A percentile compares a stretch with the other conserved stretches of the same genome.
Evolutionary conservation across 352 stramenopile genomes (phyloP).

Genomic region (Globisporangium carolinianum): DNA sequence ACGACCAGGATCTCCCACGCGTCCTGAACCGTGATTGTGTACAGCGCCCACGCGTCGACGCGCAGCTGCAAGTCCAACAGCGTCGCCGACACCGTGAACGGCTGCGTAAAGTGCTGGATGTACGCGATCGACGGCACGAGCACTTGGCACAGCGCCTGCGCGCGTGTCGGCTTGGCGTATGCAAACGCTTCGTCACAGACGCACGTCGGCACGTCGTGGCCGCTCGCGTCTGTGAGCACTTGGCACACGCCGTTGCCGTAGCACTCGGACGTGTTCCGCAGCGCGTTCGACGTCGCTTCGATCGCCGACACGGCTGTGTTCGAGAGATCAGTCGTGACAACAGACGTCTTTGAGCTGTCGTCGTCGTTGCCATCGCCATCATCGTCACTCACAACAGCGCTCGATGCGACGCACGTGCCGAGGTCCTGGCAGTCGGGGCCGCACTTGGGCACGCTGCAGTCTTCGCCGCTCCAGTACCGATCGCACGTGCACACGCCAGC

Average conservation of each 20-base stretch:
- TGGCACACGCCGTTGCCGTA: conserved; percentile 68
- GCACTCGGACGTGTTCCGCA: conserved; percentile 61
- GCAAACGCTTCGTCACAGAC: conserved; percentile 60
- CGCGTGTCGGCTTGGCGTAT: conserved; percentile 30
- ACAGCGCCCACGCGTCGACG: conserved; percentile 51
- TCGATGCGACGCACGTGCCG: conserved; percentile 24
- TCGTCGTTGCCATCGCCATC: not conserved
- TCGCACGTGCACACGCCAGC: conserved; percentile 65
- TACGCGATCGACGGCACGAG: conserved; percentile 51
- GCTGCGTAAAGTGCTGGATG: conserved; percentile 40
- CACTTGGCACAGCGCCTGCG: conserved; percentile 54
- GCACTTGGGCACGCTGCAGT: conserved; percentile 68
- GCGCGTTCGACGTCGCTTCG: conserved; percentile 13
- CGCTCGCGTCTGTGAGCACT: conserved; percentile 12
- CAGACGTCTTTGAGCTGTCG: no score
- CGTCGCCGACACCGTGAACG: conserved; percentile 34
- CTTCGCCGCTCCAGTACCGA: conserved; percentile 67
- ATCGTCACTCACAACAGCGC: not conserved
- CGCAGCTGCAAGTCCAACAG: conserved; percentile 38
- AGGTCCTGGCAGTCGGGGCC: conserved; percentile 65
- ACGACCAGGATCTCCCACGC: conserved; percentile 55
- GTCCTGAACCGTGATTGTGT: conserved; percentile 46
- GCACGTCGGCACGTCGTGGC: conserved; percentile 29
- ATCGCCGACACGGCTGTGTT: conserved; percentile 5
- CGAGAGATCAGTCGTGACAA: conserved; percentile 10